Base-by-base conservation (phyloP, 1,284 basidiomycete genomes). In the Austroboletus niveus region DNA sequence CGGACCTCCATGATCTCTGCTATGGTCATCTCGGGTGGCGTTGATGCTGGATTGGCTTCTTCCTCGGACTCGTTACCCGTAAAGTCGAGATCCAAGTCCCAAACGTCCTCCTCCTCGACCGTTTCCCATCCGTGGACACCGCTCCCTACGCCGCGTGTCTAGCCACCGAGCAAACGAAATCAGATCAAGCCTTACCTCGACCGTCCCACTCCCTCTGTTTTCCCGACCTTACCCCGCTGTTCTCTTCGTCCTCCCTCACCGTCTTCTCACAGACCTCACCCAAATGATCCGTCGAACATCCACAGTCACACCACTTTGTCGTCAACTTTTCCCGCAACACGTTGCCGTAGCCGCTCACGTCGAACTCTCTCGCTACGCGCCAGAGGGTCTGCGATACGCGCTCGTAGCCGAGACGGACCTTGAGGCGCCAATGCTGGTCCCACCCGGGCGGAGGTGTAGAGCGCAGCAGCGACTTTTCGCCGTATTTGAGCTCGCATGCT, bases 181-280 rank as follows among this genome's bases (percentile, higher is more conserved):
- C 4, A n/a, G 38, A 34, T 15, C 35, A 29, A n/a, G 45, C 51
- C 64, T 50, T 55, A 62, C 85, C 84, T 57, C 84, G 70, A 5
- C 84, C 84, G 55, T 86, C 84, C 84, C 85, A 87, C 62, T 86
- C 84, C 45, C 80, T 69, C 60, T 82, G 79, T 65, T 87, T 84
- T 5, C 85, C 84, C 0, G 76, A 69, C 29, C 79, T 63, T 5
- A 79, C 73, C 1, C 78, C 76, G 36, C 65, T 78, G 49, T 75
- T 77, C 57, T 81, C 78, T 59, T 85, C 84, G 34, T 85, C 85
- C 60, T 84, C 81, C 46, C 82, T 68, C 29, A 87, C 84, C 8
- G 83, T 84, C 53, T 75, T 74, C 69, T 87, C 85, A 57, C 85
- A 87, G 12, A 87, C 84, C 63, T 87, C 84, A 1, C 83, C 81